Evolutionary conservation across 1,284 basidiomycete genomes (phyloP).

Genomic region (Rhodotorula sp.): DNA sequence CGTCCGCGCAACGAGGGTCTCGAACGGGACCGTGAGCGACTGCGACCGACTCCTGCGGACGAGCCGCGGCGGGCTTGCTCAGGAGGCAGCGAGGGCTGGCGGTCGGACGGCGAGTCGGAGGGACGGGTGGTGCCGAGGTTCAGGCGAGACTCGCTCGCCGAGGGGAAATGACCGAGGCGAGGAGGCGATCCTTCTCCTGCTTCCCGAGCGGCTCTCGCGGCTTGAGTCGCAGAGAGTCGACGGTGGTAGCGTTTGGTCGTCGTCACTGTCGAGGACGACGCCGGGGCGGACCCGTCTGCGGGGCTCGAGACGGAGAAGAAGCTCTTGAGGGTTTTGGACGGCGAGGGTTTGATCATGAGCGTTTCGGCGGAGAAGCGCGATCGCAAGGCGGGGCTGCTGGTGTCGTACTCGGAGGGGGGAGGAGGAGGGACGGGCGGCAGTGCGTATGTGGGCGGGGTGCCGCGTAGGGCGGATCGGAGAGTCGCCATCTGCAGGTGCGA

Average conservation of each 20-base stretch:
- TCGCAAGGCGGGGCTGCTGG: neutral
- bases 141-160: too few relatives aligned
- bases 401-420: neutral
- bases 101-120: too few relatives aligned
- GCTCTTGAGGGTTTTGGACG: constrained; percentile 14
- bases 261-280: too few relatives aligned
- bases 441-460: neutral
- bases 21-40: neutral
- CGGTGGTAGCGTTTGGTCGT: too few relatives aligned
- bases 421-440: constrained; percentile 1
- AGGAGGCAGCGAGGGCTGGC: too few relatives aligned
- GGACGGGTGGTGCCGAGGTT: too few relatives aligned
- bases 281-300: neutral
- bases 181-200: too few relatives aligned
- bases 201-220: too few relatives aligned
- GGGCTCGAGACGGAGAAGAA: constrained; percentile 15
- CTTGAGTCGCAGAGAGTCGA: too few relatives aligned
- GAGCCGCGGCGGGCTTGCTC: too few relatives aligned
- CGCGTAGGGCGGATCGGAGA: constrained; percentile 23
- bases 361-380: constrained; percentile 37
- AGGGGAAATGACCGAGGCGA: too few relatives aligned
- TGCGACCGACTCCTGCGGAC: neutral
- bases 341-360: constrained; percentile 18
- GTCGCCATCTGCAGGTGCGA: constrained; percentile 5
- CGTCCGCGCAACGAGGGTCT: neutral